Conservation (phyloP, 208 protist species). For the Trypanosoma platydactyli region DNA sequence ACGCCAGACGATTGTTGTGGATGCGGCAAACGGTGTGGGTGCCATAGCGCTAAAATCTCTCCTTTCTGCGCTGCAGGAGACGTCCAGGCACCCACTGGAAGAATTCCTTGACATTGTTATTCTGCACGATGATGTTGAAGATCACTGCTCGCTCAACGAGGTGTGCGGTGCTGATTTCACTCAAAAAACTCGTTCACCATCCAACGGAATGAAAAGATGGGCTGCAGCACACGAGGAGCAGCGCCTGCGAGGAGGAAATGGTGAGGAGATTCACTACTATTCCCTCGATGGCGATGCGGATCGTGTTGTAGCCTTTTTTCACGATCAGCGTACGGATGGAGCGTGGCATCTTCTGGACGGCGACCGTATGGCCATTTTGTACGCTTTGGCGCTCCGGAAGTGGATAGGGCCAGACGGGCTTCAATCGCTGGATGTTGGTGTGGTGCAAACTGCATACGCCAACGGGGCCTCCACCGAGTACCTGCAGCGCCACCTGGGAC, state of each 20-base stretch:
- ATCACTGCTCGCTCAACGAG: slow-evolving; percentile 59
- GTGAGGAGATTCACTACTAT: slow-evolving; percentile 60
- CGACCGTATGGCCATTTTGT: slow-evolving; percentile 79
- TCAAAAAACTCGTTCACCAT: slow-evolving; percentile 52
- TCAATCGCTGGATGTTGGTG: slow-evolving; percentile 50
- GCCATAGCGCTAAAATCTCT: slow-evolving; percentile 46
- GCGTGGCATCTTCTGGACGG: slow-evolving; percentile 73
- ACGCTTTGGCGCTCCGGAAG: slow-evolving; percentile 52
- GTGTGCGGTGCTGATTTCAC: slow-evolving; percentile 92
- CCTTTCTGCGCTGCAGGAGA: slow-evolving; percentile 34
- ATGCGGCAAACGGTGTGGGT: slow-evolving; percentile 91
- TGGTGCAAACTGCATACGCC: slow-evolving; percentile 96
- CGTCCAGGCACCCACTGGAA: slow-evolving; percentile 19
- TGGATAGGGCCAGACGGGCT: slow-evolving; percentile 44
- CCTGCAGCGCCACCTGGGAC: slow-evolving; percentile 48
- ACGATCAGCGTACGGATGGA: slow-evolving; percentile 9
- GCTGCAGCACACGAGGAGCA: slow-evolving; percentile 11
- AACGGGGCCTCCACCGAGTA: slow-evolving; percentile 93
- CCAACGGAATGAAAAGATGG: slow-evolving; percentile 40
- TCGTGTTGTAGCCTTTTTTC: slow-evolving; percentile 81
- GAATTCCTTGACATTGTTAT: slow-evolving; percentile 47
- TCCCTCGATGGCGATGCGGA: slow-evolving; percentile 95
- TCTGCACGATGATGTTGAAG: slow-evolving; percentile 39
- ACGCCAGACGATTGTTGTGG: slow-evolving; percentile 66
- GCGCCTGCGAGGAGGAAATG: not conserved